These are phyloP conservation scores for Nadsonia commutata DNA, from an alignment of 1,139 yeast species.

Conservation along the genomic window DNA sequence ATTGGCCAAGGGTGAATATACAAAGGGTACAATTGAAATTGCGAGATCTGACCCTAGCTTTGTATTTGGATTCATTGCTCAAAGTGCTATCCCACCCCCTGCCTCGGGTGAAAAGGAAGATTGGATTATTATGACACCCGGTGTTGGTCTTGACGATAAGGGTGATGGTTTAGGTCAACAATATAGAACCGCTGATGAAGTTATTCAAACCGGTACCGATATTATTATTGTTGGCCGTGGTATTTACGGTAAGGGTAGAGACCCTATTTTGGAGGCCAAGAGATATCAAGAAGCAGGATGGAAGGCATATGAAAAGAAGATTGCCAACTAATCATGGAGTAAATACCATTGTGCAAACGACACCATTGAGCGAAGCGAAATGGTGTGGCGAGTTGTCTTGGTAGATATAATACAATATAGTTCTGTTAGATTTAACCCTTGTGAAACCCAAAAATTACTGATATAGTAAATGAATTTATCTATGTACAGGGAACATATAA, in stretches of 20 bases:
- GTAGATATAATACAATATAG: no score
- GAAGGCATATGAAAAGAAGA: constrained; percentile 46
- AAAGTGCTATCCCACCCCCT: constrained; percentile 68
- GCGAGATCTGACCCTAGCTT: constrained; percentile 79
- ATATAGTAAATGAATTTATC: constrained; percentile 1
- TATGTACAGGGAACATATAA: not conserved
- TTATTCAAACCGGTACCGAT: constrained; percentile 71
- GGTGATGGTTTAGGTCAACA: constrained; percentile 98
- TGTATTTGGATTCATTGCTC: constrained; percentile 95
- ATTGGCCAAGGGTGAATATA: constrained; percentile 83
- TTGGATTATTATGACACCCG: constrained; percentile 95
- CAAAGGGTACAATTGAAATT: constrained; percentile 72
- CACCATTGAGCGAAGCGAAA: no score
- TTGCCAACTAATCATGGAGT: no score
- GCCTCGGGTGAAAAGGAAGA: constrained; percentile 60
- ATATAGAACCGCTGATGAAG: constrained; percentile 83
- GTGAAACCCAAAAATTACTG: not conserved
- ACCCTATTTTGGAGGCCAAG: constrained; percentile 72
- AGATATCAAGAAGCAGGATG: constrained; percentile 91
- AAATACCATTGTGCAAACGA: no score
- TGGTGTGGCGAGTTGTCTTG: no score
- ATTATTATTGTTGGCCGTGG: constrained; percentile 96
- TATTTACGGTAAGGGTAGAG: constrained; percentile 87
- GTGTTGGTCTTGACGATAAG: constrained; percentile 92
- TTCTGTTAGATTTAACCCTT: no score